Evolutionary conservation across 2,329 filamentous ascomycete species (phyloP).

Genomic region (Penicillium corylophilum): DNA sequence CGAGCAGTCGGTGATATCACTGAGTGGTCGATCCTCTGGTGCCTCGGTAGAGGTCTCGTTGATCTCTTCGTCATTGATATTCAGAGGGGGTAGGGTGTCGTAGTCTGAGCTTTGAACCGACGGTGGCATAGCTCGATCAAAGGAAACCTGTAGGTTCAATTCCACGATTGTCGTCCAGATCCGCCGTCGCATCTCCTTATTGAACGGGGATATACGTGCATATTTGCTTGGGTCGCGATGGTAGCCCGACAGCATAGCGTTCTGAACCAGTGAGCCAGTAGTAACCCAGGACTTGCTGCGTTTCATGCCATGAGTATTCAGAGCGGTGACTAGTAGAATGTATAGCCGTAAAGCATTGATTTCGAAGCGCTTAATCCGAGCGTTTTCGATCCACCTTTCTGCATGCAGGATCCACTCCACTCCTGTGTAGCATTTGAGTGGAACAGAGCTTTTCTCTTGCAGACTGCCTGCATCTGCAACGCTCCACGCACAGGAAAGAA

Average conservation of each 20-base stretch:
- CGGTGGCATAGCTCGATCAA: constrained; percentile 57
- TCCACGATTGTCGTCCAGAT: constrained; percentile 60
- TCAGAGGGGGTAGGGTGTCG: constrained; percentile 50
- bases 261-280: constrained; percentile 51
- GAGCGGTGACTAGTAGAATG: constrained; percentile 52
- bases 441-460: constrained; percentile 27
- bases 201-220: constrained; percentile 38
- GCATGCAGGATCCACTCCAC: constrained; percentile 83
- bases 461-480: constrained; percentile 30
- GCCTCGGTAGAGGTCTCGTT: constrained; percentile 32
- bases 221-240: constrained; percentile 44
- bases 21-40: constrained; percentile 30
- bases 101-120: constrained; percentile 45
- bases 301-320: constrained; percentile 52
- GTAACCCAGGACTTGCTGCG: constrained; percentile 56
- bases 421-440: constrained; percentile 33
- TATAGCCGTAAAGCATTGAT: constrained; percentile 52
- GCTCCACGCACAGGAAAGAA: constrained; percentile 42
- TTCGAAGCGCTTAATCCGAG: constrained; percentile 58
- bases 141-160: constrained; percentile 55
- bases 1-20: constrained; percentile 39
- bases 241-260: constrained; percentile 55
- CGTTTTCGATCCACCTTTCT: constrained; percentile 81
- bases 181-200: constrained; percentile 51
- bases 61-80: constrained; percentile 53